These are phyloP conservation scores for Ophiostoma ips DNA, from an alignment of 2,329 filamentous ascomycete genomes.

Conservation along the genomic window DNA sequence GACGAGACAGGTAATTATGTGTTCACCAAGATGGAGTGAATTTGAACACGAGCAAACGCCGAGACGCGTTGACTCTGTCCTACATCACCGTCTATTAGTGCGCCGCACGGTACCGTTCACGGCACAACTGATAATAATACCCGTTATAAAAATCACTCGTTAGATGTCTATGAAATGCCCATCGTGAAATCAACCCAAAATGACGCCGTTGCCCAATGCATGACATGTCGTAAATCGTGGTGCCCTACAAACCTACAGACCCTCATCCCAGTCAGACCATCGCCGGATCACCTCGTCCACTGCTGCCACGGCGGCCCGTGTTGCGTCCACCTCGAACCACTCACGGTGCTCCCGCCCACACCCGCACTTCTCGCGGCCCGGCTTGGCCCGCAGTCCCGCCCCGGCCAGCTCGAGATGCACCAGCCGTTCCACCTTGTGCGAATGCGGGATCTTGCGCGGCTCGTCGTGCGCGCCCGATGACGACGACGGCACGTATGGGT, in stretches of 20 bases:
- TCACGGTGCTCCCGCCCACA: conserved; percentile 82
- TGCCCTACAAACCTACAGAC: neutral
- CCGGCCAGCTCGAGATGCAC: conserved; percentile 78
- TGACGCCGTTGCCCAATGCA: too few relatives aligned
- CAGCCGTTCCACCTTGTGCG: conserved; percentile 75
- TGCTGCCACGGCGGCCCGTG: conserved; percentile 52
- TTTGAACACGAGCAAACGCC: too few relatives aligned
- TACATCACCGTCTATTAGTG: too few relatives aligned
- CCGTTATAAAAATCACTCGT: too few relatives aligned
- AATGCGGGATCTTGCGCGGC: conserved; percentile 66
- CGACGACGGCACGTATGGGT: conserved; percentile 56
- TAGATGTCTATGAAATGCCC: too few relatives aligned
- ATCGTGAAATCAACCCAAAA: neutral
- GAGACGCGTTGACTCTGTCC: too few relatives aligned
- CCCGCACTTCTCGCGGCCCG: conserved; percentile 45
- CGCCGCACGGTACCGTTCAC: too few relatives aligned
- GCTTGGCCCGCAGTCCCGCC: conserved; percentile 35
- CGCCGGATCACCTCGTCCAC: conserved; percentile 52
- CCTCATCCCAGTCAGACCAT: conserved; percentile 78
- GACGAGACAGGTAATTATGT: too few relatives aligned
- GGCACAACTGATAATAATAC: too few relatives aligned
- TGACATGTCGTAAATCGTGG: neutral
- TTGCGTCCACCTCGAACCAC: conserved; percentile 86
- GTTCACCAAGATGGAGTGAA: too few relatives aligned
- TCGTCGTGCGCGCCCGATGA: neutral